phyloP scores from a whole-genome alignment of 352 stramenopile genomes.

The Achlya hypogyna region DNA sequence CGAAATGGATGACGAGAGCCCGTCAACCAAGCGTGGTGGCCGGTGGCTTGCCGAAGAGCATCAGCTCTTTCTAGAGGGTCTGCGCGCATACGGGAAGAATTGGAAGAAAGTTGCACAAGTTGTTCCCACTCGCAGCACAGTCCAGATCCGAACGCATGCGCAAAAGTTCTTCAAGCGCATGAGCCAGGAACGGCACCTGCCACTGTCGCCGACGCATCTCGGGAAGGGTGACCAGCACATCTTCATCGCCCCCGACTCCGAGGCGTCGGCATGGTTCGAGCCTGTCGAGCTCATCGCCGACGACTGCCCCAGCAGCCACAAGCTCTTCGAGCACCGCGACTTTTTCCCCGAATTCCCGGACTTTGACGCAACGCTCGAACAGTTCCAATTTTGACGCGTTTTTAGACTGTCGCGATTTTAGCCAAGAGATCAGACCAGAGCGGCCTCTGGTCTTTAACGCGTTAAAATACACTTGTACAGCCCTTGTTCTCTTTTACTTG shows the following conservation, averaged over 20 bases:
- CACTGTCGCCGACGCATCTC: background rate
- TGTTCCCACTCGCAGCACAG: conserved; percentile 52
- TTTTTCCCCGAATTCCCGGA: background rate
- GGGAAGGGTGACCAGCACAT: background rate
- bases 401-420: background rate
- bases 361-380: background rate
- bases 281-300: background rate
- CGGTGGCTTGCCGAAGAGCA: conserved; percentile 72
- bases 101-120: conserved; percentile 79
- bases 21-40: conserved; percentile 22
- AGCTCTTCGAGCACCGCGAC: background rate
- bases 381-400: background rate
- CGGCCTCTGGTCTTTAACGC: background rate
- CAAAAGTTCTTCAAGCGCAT: conserved; percentile 55
- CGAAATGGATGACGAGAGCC: background rate
- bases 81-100: conserved; percentile 68
- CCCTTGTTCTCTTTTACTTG: no score
- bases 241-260: background rate
- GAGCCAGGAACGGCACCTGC: background rate
- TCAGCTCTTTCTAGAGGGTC: conserved; percentile 56
- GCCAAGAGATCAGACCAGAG: background rate
- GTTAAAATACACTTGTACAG: background rate
- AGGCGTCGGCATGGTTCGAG: background rate
- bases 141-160: conserved; percentile 77
- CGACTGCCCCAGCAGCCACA: background rate